Base-by-base conservation (phyloP, 495 filamentous ascomycete species). In the Aspergillus panamensis region DNA sequence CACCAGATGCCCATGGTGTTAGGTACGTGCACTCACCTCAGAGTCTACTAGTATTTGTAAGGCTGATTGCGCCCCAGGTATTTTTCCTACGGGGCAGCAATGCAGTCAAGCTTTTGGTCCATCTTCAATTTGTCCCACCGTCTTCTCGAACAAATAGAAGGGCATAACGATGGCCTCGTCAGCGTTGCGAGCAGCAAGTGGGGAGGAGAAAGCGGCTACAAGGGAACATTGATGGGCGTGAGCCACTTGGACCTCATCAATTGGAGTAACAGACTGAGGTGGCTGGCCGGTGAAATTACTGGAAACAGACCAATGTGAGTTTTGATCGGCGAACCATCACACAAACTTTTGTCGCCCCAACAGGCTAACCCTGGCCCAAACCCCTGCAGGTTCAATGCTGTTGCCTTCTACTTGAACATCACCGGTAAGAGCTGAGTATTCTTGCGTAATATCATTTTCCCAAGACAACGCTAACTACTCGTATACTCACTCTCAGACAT, bases 221-320 rank as follows among this genome's bases (percentile, higher is more conserved):
- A 93, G 69, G 94, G 94, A 4, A 97, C 94, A 3, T 69, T 98
- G n/a, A 72, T 92, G 6, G 84, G 83, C 9, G 91, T 96, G 30
- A 95, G 86, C 69, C 94, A 98, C 72, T 73, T 97, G 6, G 92
- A 96, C 64, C 75, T 96, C 51, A 98, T 97, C 70, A 97, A 97
- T 73, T 98, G 93, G 94, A 92, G 84, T 50, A 97, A 96, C 65
- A 77, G 88, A 51, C 58, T 96, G 32, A 82, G 85, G 58, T 96
- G 85, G 84, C 78, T 85, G 37, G 65, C 87, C 16, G 84, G 82
- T 61, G 79, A 86, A 60, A 73, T 87, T 63, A 84, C 83, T 56
- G 89, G 91, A 6, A 83, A 84, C 49, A 83, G 82, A 66, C 77
- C 79, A 61, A 88, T 85, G 88, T 92, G 65, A 50, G 47, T 64